phyloP scores from a whole-genome alignment of 2,329 filamentous ascomycete species.

The Talaromyces amestolkiae region DNA sequence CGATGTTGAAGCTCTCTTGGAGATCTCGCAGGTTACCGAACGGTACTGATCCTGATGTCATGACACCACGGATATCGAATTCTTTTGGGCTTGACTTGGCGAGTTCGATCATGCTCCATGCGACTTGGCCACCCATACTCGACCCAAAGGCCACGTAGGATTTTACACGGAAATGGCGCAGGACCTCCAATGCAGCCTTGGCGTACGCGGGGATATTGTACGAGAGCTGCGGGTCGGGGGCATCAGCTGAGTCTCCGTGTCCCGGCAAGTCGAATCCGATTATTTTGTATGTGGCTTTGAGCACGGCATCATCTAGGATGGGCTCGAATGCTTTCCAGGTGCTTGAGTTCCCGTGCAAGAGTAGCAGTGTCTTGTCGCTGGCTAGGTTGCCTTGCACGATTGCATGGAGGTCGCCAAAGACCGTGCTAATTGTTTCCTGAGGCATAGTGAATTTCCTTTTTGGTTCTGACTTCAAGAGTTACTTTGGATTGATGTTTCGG shows the following conservation, averaged over 20 bases:
- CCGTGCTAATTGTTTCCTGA: background rate
- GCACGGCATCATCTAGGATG: background rate
- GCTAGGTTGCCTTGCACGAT: background rate
- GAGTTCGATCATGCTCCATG: conserved; percentile 31
- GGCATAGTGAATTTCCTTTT: background rate
- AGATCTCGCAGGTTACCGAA: conserved; percentile 2
- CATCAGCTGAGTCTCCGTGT: conserved; percentile 32
- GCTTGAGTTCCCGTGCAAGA: background rate
- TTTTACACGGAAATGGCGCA: conserved; percentile 26
- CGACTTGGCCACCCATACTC: conserved; percentile 26
- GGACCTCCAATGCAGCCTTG: conserved; percentile 29
- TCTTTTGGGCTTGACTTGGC: conserved; percentile 25
- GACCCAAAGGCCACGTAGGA: conserved; percentile 32
- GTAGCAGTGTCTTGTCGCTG: background rate
- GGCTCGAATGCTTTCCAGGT: background rate
- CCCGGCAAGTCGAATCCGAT: conserved; percentile 36
- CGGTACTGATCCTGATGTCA: conserved; percentile 31
- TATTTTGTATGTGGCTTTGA: background rate
- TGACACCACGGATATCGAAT: conserved; percentile 19
- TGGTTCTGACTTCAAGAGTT: too few relatives aligned
- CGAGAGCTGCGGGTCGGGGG: conserved; percentile 24
- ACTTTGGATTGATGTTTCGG: too few relatives aligned
- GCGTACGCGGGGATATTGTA: conserved; percentile 35
- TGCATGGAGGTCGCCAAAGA: background rate
- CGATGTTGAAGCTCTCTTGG: background rate